Percentiles rank a stretch among this genome's conserved stretches.
Conservation (phyloP, 164 flowering plant genomes). For the Chimonanthus salicifolius region DNA sequence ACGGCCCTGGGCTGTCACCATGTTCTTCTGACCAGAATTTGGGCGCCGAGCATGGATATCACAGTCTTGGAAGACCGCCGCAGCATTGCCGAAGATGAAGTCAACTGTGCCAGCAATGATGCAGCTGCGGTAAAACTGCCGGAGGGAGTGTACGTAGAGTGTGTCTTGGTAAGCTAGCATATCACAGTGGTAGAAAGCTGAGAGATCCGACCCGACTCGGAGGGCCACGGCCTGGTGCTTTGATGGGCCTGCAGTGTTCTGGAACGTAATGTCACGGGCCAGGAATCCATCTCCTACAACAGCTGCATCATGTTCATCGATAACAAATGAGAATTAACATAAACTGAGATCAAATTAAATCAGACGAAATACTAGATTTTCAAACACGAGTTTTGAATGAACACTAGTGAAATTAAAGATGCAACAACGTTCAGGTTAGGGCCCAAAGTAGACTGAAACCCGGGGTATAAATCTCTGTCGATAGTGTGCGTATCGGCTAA, state of each 20-base stretch:
- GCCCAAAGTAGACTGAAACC: too few species aligned
- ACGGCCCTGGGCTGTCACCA: slow-evolving; percentile 76
- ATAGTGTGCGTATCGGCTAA: too few species aligned
- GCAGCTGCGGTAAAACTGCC: slow-evolving; percentile 63
- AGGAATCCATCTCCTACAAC: slow-evolving; percentile 58
- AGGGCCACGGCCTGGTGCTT: slow-evolving; percentile 93
- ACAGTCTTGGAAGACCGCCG: slow-evolving; percentile 57
- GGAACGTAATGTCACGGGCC: slow-evolving; percentile 67
- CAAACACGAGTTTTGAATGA: too few species aligned
- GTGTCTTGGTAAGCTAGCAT: slow-evolving; percentile 80
- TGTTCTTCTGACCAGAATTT: slow-evolving; percentile 51
- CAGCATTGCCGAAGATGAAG: slow-evolving; percentile 81
- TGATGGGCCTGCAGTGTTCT: slow-evolving; percentile 80
- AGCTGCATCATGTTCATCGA: slow-evolving; percentile 44
- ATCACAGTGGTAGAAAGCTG: slow-evolving; percentile 76
- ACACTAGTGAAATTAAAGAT: too few species aligned
- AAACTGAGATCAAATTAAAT: too few species aligned
- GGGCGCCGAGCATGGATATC: slow-evolving; percentile 75
- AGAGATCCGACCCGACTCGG: slow-evolving; percentile 63
- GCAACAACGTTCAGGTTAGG: too few species aligned
- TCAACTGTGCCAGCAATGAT: slow-evolving; percentile 65
- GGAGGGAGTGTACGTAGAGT: slow-evolving; percentile 73
- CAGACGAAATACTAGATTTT: too few species aligned
- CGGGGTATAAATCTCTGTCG: too few species aligned
- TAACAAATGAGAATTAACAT: not conserved